phyloP scores from a whole-genome alignment of 805 yeast species.

The Saccharomycopsis lassenensis region DNA sequence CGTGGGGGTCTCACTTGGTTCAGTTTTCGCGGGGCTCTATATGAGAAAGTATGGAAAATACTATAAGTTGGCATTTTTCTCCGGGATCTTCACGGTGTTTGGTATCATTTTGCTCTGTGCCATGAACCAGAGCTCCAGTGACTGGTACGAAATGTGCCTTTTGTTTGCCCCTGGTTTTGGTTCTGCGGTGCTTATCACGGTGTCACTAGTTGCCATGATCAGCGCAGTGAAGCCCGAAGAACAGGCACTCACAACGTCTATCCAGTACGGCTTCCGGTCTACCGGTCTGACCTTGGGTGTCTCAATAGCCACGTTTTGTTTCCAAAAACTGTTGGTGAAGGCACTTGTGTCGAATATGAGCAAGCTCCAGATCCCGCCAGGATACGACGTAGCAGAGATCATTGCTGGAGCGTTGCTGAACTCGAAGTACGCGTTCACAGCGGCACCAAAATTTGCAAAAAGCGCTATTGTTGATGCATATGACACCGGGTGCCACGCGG shows the following conservation, averaged over 20 bases:
- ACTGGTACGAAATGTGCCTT: constrained; percentile 32
- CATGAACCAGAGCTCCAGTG: constrained; percentile 21
- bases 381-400: constrained; percentile 24
- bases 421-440: constrained; percentile 38
- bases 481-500: constrained; percentile 13
- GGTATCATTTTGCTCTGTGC: too few species aligned
- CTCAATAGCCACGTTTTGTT: constrained; percentile 54
- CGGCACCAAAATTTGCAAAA: constrained; percentile 43
- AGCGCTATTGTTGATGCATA: constrained; percentile 30
- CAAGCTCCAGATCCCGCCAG: constrained; percentile 1
- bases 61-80: constrained; percentile 32
- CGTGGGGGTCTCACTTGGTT: constrained; percentile 55
- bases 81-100: constrained; percentile 33
- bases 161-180: constrained; percentile 52
- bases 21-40: constrained; percentile 53
- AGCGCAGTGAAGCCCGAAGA: constrained; percentile 57
- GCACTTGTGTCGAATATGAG: constrained; percentile 1
- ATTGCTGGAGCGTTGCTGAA: constrained; percentile 44
- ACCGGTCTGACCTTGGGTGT: constrained; percentile 84
- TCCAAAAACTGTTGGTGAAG: constrained; percentile 36
- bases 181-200: constrained; percentile 56
- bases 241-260: constrained; percentile 83
- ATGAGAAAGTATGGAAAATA: constrained; percentile 63
- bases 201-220: constrained; percentile 62
- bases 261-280: constrained; percentile 80